Evolutionary conservation across 352 stramenopile species (phyloP), one percentile per base, ranked within the genome.

Genomic region (Pythium volutum): DNA sequence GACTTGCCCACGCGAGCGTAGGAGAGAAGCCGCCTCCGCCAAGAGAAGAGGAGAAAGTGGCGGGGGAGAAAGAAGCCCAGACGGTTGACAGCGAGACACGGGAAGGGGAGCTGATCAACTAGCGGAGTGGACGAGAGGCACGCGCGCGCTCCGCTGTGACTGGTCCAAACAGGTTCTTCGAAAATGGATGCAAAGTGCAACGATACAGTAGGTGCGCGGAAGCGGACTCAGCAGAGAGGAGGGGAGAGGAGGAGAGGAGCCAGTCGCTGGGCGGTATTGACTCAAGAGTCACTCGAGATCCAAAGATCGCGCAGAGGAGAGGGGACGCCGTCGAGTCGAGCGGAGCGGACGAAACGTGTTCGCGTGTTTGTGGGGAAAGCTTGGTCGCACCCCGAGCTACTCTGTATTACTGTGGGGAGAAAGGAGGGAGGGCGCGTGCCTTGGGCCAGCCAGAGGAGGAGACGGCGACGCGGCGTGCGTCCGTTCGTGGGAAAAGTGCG

Each of bases 391-490:
- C n/a, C n/a, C n/a, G n/a, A n/a, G n/a, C n/a, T n/a, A n/a, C n/a
- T n/a, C n/a, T n/a, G n/a, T n/a, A n/a, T n/a, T n/a, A n/a, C n/a
- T n/a, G n/a, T n/a, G n/a, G n/a, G n/a, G n/a, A n/a, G n/a, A n/a
- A n/a, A n/a, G n/a, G n/a, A n/a, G n/a, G n/a, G n/a, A 29, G 7
- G 42, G 50, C 59, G 59, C 42, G 59, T 66, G 59, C 59, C 59
- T 66, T 66, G 59, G 27, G 50, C 59, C 59, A 66, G 59, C 59
- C 47, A 33, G 41, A 64, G 27, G 34, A 20, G 49, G 39, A n/a
- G 33, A 15, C 27, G 27, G 46, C 22, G 22, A 31, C 23, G 15
- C 31, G 22, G 31, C 38, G 36, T 31, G 25, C 53, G 53, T 34
- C 26, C 26, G 53, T 59, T 22, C 25, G 31, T 20, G 31, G 55